Percentiles rank a stretch among this genome's conserved stretches.
Conservation (phyloP, 106 monocot species). For the Phalaenopsis aphrodite region DNA sequence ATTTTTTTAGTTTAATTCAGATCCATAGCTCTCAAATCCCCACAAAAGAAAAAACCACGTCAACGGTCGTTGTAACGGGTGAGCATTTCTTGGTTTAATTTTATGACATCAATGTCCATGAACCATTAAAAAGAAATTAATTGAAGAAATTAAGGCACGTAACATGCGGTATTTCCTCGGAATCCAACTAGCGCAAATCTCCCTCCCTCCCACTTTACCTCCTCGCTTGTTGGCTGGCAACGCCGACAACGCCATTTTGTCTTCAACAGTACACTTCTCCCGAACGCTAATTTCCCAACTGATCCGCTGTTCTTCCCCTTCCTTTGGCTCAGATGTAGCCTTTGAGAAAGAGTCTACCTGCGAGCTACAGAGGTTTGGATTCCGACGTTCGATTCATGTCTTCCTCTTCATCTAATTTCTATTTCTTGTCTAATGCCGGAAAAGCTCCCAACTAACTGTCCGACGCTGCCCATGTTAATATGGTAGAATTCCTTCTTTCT, state of each 20-base stretch:
- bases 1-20: too few relatives aligned
- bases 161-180: background rate
- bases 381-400: background rate
- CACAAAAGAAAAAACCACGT: too few relatives aligned
- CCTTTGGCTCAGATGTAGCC: background rate
- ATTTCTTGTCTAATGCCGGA: background rate
- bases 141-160: too few relatives aligned
- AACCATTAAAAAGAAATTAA: too few relatives aligned
- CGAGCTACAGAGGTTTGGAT: background rate
- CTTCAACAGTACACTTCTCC: background rate
- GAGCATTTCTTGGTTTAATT: too few relatives aligned
- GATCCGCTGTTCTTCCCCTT: background rate
- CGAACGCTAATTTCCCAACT: background rate
- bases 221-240: background rate
- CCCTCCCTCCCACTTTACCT: too few relatives aligned
- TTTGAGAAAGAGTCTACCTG: background rate
- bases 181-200: background rate
- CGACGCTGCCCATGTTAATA: background rate
- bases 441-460: background rate
- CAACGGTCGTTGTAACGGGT: too few relatives aligned
- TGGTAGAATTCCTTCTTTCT: background rate
- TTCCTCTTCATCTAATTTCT: background rate
- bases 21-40: too few relatives aligned
- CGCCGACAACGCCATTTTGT: background rate
- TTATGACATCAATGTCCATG: too few relatives aligned